Percentiles rank a stretch among this genome's conserved stretches.
Evolutionary conservation across 139 green algal species (phyloP).

Genomic region (Dunaliella sp.): DNA sequence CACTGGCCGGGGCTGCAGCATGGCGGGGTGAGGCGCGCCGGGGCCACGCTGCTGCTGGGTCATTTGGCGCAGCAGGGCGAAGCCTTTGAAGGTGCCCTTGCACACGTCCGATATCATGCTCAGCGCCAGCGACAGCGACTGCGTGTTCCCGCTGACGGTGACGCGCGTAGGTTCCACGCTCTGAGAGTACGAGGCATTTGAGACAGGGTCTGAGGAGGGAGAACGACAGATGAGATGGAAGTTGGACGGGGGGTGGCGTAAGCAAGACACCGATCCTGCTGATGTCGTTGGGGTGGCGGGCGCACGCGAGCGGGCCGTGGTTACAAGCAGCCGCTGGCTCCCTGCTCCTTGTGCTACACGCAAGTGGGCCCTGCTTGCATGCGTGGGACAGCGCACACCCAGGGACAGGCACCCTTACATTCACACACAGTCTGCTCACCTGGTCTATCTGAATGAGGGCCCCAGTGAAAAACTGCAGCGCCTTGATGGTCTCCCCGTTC

Average conservation of each 20-base stretch:
- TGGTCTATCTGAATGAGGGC: constrained; percentile 65
- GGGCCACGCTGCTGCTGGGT: constrained; percentile 19
- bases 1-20: constrained; percentile 20
- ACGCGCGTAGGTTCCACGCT: constrained; percentile 28
- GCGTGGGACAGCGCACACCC: not conserved
- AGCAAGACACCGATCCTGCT: too few species aligned
- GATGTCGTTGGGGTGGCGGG: too few species aligned
- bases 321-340: too few species aligned
- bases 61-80: constrained; percentile 59
- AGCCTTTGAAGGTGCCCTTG: constrained; percentile 67
- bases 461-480: constrained; percentile 80
- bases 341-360: too few species aligned
- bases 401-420: too few species aligned
- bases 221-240: too few species aligned
- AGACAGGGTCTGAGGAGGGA: too few species aligned
- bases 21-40: not conserved
- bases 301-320: too few species aligned
- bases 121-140: constrained; percentile 45
- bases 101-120: constrained; percentile 55
- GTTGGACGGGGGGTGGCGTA: too few species aligned
- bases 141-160: constrained; percentile 53
- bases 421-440: too few species aligned
- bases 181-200: too few species aligned
- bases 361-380: not conserved
- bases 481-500: constrained; percentile 80